Evolutionary conservation across 768 basidiomycete genomes (phyloP), one percentile per base, ranked within the genome.

Genomic region (Mycena epipterygia): DNA sequence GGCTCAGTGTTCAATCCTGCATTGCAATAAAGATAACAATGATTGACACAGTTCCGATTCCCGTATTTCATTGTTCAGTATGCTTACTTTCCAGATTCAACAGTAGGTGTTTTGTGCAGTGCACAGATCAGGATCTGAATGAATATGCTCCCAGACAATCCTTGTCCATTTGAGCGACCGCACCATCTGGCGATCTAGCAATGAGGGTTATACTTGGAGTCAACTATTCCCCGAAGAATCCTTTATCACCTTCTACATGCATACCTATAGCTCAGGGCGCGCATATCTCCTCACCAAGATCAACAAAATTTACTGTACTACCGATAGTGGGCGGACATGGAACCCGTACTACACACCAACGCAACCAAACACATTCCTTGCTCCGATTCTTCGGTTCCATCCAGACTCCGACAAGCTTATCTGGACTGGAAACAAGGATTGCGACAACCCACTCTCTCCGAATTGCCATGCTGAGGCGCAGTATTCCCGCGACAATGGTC

Each of bases 181-280:
- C 68, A 86, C 88, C 0, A 85, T 98, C 60, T 98, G 95, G 95
- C 96, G 98, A 82, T 97, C 95, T 0, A 89, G 89, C 75, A 98
- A 96, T 77, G 96, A 99, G 80, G 97, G 97, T 1, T 96, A 95
- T 80, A 91, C 90, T 0, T 99, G 97, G 97, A 86, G 86, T 51
- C 91, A 90, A 69, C 84, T 91, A 13, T 82, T 79, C 76, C 86
- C 89, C 0, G 84, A 83, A 1, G 85, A 91, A 67, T 87, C 85
- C 16, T 93, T 98, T 84, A 82, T 97, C 33, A 90, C 87, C 0
- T 93, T 98, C 80, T 93, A 93, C 74, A 93, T 96, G 83, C 97
- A 99, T 84, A 81, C 86, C 27, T 93, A 93, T 81, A 79, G 89
- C 21, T 74, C 85, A 53, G 95, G 95, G 67, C 93, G 97, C 14